Evolutionary conservation across 2,329 filamentous ascomycete species (phyloP).

Genomic region (Aspergillus piperis): DNA sequence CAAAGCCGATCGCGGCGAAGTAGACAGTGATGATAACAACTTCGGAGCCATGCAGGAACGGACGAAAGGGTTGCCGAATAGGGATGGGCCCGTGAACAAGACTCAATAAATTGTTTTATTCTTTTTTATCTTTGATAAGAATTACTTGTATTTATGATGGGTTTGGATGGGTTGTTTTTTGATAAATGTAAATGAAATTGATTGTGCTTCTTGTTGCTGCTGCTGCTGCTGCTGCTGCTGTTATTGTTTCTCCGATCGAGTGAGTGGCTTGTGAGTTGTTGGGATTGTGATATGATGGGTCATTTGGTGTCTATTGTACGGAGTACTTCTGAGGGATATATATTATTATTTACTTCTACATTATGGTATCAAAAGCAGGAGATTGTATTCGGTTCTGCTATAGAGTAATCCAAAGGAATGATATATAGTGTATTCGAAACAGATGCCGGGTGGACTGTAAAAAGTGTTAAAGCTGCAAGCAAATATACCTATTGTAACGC

Average conservation of each 20-base stretch:
- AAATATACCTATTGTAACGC: constrained; percentile 1
- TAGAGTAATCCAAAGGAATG: neutral
- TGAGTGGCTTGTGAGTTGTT: too few species aligned
- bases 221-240: neutral
- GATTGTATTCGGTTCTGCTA: neutral
- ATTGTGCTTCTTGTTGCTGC: neutral
- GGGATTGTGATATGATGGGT: too few species aligned
- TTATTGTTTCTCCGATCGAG: neutral
- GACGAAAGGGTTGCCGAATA: constrained; percentile 51
- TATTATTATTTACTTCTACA: too few species aligned
- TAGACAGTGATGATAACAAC: constrained; percentile 44
- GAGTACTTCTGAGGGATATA: too few species aligned
- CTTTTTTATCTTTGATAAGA: too few species aligned
- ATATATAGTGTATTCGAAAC: constrained; percentile 6
- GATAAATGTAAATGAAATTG: neutral
- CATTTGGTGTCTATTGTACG: too few species aligned
- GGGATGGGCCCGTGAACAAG: constrained; percentile 42
- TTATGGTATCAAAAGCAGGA: neutral
- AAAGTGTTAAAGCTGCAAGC: too few species aligned
- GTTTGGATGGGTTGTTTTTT: neutral
- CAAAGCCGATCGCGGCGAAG: constrained; percentile 62
- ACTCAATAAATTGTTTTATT: constrained; percentile 9
- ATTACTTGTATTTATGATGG: neutral
- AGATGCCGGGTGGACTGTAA: neutral
- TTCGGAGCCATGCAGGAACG: constrained; percentile 58